These are phyloP conservation scores for Ceratocystis harringtonii DNA, from an alignment of 2,329 filamentous ascomycete species.

Conservation along the genomic window DNA sequence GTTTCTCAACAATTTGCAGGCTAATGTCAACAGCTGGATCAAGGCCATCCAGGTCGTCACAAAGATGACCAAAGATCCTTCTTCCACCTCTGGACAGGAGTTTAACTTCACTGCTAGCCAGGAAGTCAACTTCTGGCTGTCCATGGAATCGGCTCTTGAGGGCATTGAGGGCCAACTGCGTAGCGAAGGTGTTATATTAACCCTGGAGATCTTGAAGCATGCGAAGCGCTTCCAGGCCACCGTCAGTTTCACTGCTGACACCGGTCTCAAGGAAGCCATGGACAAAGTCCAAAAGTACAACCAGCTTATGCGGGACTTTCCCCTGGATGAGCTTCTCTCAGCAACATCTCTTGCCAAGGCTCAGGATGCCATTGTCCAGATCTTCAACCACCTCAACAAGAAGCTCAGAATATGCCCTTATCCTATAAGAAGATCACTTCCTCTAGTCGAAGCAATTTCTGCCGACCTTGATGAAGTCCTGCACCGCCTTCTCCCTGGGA, in stretches of 20 bases:
- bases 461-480: slow-evolving; percentile 77
- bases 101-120: slow-evolving; percentile 62
- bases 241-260: slow-evolving; percentile 91
- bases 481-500: slow-evolving; percentile 71
- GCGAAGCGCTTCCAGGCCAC: slow-evolving; percentile 97
- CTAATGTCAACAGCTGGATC: slow-evolving; percentile 94
- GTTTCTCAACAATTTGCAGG: slow-evolving; percentile 86
- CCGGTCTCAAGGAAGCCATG: slow-evolving; percentile 86
- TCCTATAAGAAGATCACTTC: slow-evolving; percentile 76
- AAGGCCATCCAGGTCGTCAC: slow-evolving; percentile 96
- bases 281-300: slow-evolving; percentile 98
- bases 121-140: slow-evolving; percentile 98
- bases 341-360: slow-evolving; percentile 80
- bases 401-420: slow-evolving; percentile 95
- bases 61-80: slow-evolving; percentile 76
- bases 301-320: slow-evolving; percentile 95
- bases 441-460: slow-evolving; percentile 93
- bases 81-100: slow-evolving; percentile 39
- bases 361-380: slow-evolving; percentile 73
- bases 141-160: slow-evolving; percentile 87
- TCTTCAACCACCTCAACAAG: slow-evolving; percentile 93
- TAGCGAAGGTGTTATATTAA: slow-evolving; percentile 77
- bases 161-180: slow-evolving; percentile 78
- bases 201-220: slow-evolving; percentile 86
- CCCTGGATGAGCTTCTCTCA: slow-evolving; percentile 83